Base-by-base conservation (phyloP, 108 stramenopile species). In the Cyclotella choctawhatcheeana region DNA sequence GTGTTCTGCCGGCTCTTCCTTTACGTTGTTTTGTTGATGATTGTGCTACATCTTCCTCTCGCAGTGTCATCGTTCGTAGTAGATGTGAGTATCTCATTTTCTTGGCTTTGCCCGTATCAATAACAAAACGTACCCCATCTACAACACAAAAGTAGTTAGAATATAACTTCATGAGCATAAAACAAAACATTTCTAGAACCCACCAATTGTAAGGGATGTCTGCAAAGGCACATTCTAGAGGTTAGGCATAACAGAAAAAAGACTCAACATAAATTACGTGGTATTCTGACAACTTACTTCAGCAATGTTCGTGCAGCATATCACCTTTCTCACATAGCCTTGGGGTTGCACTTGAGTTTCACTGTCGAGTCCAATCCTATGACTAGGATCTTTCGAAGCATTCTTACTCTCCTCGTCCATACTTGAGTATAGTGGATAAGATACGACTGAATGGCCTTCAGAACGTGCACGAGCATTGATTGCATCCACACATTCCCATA, bases 231-330 rank as follows among this genome's bases (percentile, higher is more conserved):
- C 25, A 12, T 27, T n/a, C n/a, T n/a, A n/a, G n/a, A n/a, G n/a
- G n/a, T n/a, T 6, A 55, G 27, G 17, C 5, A 55, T 24, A 55
- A 55, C 10, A 10, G 17, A 26, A 17, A 16, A 6, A 26, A 27
- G 21, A 55, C 18, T 14, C 4, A 14, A n/a, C 21, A 7, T 17
- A 21, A 7, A 51, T 5, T 14, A 51, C 17, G 7, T 51, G 5
- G 13, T 21, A 51, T 51, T 5, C 17, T 21, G 8, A 29, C 25
- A 30, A 30, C 54, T 27, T 16, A 55, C 54, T 48, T 48, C 54
- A 55, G 54, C 54, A 27, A 55, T 55, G 25, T 55, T 55, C 4
- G 54, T 55, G 29, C 54, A 55, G 17, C 54, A 55, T 22, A 55
- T 55, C 14, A 55, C 54, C 29, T 55, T 55, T 5, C 54, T 8